Conservation (phyloP, 345 rosid genomes). For the Eutrema japonicum region DNA sequence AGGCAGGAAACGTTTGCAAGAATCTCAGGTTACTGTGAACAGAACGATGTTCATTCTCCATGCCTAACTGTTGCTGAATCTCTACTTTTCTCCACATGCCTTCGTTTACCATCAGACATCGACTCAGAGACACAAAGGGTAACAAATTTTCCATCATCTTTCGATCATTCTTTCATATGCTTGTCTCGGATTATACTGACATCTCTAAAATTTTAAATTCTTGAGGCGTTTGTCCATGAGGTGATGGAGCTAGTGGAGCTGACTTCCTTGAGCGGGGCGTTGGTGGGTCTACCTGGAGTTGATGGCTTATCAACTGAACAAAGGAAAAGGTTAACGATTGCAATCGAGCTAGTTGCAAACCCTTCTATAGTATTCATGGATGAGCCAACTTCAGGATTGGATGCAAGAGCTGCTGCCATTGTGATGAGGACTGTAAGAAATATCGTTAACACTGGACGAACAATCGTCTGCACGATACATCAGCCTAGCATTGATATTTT, state of each 20-base stretch:
- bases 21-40: constrained; percentile 98
- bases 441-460: constrained; percentile 91
- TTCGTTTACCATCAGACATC: constrained; percentile 80
- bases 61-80: constrained; percentile 91
- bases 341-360: constrained; percentile 94
- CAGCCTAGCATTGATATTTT: constrained; percentile 99
- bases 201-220: constrained; percentile 30
- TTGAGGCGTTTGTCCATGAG: constrained; percentile 94
- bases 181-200: constrained; percentile 38
- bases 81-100: constrained; percentile 93
- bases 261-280: constrained; percentile 74
- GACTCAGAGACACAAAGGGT: constrained; percentile 84
- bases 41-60: constrained; percentile 96
- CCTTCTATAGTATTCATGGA: constrained; percentile 99
- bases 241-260: constrained; percentile 99
- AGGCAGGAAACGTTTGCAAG: constrained; percentile 95
- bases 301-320: constrained; percentile 96
- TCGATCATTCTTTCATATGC: not conserved
- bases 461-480: constrained; percentile 97
- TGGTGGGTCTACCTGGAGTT: constrained; percentile 95
- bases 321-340: constrained; percentile 90
- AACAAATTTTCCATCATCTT: constrained; percentile 22
- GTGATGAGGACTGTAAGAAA: constrained; percentile 99
- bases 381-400: constrained; percentile 97
- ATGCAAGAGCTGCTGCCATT: constrained; percentile 98